Base-by-base conservation (phyloP, 768 basidiomycete genomes). In the Naganishia vishniacii region DNA sequence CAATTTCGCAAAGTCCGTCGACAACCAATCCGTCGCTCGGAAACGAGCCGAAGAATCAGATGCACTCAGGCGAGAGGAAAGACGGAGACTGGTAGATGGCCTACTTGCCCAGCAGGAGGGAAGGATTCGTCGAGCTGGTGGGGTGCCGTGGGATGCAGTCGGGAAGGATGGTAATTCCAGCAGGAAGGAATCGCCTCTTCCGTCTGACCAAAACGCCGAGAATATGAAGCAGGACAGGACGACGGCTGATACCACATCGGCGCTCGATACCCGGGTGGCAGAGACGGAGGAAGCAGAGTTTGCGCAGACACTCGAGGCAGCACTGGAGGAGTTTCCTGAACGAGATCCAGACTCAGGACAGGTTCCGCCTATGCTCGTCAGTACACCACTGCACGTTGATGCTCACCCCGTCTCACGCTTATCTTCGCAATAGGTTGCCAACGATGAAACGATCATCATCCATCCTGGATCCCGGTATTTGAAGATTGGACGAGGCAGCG, bases 401-500 rank as follows among this genome's bases (percentile, higher is more conserved):
- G 25, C 11, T 15, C 20, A 1, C 32, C n/a, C 46, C 47, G 3
- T 31, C 20, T 47, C 44, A 34, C 29, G 29, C 34, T 12, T 3
- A 18, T 34, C 20, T 15, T 45, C 0, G 16, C 16, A 8, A 63
- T 26, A 63, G 34, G 25, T 56, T 18, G 48, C 31, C 20, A 45
- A 42, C 42, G 41, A 41, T 31, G 53, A 64, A 32, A 59, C 56
- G 12, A 66, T 80, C 29, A 70, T 80, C 63, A 77, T 80, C 26
- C 79, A 80, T 62, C 79, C 79, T 4, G 79, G 79, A 15, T 77
- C 77, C 0, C 67, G 75, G 32, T 77, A 74, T 59, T 70, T 79
- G 26, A 69, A 75, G 18, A 69, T 80, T 31, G 79, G 79, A 12
- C 65, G 78, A 61, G 78, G 78, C 1, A 72, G 74, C 13, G 79